Evolutionary conservation across 208 protist species (phyloP).

Genomic region (Porcisia hertigi): DNA sequence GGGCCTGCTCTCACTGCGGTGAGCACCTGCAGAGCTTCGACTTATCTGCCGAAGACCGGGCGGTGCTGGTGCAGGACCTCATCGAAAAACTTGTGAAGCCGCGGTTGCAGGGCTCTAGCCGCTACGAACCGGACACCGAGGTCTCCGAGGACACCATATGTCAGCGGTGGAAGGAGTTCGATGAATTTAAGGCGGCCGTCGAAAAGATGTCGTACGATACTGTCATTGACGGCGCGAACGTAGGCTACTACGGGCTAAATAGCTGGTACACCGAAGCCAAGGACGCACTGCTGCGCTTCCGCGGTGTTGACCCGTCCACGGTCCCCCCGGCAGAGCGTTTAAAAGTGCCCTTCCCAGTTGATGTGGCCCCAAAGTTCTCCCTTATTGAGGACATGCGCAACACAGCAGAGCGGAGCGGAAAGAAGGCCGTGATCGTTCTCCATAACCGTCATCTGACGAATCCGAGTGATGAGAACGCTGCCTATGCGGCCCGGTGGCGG

Average conservation of each 20-base stretch:
- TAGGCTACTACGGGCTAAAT: conserved; percentile 84
- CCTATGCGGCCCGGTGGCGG: conserved; percentile 49
- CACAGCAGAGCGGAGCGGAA: conserved; percentile 32
- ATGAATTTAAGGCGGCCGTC: conserved; percentile 49
- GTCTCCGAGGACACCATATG: conserved; percentile 41
- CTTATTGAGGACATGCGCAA: conserved; percentile 74
- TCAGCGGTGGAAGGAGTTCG: conserved; percentile 55
- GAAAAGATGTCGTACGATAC: conserved; percentile 58
- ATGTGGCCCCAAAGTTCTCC: conserved; percentile 83
- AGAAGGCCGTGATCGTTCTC: conserved; percentile 70
- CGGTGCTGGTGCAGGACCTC: conserved; percentile 63
- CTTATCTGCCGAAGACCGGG: conserved; percentile 43
- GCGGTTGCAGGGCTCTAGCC: conserved; percentile 45
- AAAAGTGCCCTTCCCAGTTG: conserved; percentile 75
- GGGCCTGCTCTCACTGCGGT: conserved; percentile 52
- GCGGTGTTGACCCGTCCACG: conserved; percentile 42
- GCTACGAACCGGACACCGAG: conserved; percentile 58
- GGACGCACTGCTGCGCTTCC: conserved; percentile 42
- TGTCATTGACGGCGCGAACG: conserved; percentile 80
- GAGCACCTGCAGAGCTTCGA: conserved; percentile 65
- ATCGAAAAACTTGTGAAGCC: conserved; percentile 69
- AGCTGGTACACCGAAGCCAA: conserved; percentile 80
- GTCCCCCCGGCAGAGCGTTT: conserved; percentile 43
- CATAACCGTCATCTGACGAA: conserved; percentile 60
- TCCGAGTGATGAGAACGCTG: conserved; percentile 35